Evolutionary conservation across 1,139 yeast genomes (phyloP).

Genomic region (Pichia cactophila): DNA sequence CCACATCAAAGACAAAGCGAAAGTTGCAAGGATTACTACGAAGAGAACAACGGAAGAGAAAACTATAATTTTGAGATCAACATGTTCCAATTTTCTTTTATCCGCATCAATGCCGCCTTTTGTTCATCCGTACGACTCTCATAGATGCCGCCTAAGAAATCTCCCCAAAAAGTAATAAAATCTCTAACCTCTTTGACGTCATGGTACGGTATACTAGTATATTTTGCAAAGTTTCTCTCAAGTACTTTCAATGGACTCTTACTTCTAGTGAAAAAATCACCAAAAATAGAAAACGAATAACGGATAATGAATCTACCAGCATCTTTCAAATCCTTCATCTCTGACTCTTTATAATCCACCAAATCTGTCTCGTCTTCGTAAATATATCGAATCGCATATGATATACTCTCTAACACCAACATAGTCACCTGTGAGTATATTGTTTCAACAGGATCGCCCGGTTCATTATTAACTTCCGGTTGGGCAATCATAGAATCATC

Average conservation of each 20-base stretch:
- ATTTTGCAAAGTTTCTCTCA: conserved; percentile 22
- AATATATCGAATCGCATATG: conserved; percentile 43
- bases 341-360: conserved; percentile 37
- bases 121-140: conserved; percentile 8
- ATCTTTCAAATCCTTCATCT: conserved; percentile 33
- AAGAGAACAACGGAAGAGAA: background rate
- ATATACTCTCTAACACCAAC: conserved; percentile 41
- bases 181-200: conserved; percentile 27
- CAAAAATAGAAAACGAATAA: conserved; percentile 55
- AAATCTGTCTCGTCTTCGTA: conserved; percentile 54
- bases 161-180: conserved; percentile 48
- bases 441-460: background rate
- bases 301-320: conserved; percentile 37
- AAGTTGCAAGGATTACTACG: conserved; percentile 9
- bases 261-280: conserved; percentile 33
- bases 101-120: conserved; percentile 8
- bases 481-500: background rate
- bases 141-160: conserved; percentile 17
- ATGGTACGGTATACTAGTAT: conserved; percentile 28
- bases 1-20: background rate
- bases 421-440: conserved; percentile 37
- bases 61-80: background rate
- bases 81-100: conserved; percentile 13
- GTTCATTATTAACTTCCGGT: background rate
- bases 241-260: conserved; percentile 24